Percentiles rank a stretch among this genome's conserved stretches.
These are phyloP conservation scores for Suzukiozyma palmioleophila DNA, from an alignment of 1,139 yeast genomes.

Conservation along the genomic window DNA sequence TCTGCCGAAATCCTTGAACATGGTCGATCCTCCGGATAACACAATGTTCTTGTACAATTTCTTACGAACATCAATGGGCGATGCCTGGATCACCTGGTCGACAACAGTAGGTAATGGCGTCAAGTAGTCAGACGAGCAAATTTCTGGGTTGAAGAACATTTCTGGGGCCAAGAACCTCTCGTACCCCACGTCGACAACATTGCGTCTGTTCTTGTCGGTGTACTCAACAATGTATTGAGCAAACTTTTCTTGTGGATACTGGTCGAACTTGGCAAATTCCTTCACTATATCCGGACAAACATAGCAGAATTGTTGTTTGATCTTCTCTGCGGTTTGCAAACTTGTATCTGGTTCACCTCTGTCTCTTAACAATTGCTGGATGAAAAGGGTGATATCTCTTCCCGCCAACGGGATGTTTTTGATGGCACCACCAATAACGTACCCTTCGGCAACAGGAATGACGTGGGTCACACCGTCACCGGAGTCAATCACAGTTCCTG, in stretches of 20 bases:
- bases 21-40: slow-evolving; percentile 93
- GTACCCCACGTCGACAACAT: slow-evolving; percentile 87
- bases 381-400: slow-evolving; percentile 90
- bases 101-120: slow-evolving; percentile 95
- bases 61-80: slow-evolving; percentile 97
- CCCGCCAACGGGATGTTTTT: slow-evolving; percentile 98
- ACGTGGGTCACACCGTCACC: slow-evolving; percentile 99
- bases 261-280: slow-evolving; percentile 91
- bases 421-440: slow-evolving; percentile 95
- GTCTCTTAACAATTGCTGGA: slow-evolving; percentile 90
- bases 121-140: slow-evolving; percentile 88
- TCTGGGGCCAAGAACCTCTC: slow-evolving; percentile 98
- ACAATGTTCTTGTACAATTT: slow-evolving; percentile 95
- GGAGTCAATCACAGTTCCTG: slow-evolving; percentile 97
- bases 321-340: slow-evolving; percentile 90
- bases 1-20: slow-evolving; percentile 98
- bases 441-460: slow-evolving; percentile 98
- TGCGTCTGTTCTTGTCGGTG: slow-evolving; percentile 59
- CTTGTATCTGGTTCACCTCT: slow-evolving; percentile 95
- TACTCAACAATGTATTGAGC: slow-evolving; percentile 90
- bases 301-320: slow-evolving; percentile 93
- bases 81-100: slow-evolving; percentile 89
- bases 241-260: slow-evolving; percentile 83
- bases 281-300: slow-evolving; percentile 97
- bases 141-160: slow-evolving; percentile 96